Evolutionary conservation across 2,329 filamentous ascomycete genomes (phyloP).

Genomic region (Capronia epimyces): DNA sequence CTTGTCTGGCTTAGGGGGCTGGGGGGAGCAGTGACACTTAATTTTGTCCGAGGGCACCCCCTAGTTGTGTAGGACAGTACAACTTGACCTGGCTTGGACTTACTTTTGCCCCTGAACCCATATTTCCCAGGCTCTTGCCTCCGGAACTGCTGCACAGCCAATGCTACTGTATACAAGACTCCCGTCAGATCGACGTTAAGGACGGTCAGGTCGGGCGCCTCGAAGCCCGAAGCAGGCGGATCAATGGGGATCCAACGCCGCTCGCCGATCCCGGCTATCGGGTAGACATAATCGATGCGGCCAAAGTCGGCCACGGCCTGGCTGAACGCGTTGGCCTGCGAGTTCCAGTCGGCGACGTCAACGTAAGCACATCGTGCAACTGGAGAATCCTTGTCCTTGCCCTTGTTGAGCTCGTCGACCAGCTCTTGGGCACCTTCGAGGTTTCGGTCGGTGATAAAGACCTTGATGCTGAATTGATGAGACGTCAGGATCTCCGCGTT

Average conservation of each 20-base stretch:
- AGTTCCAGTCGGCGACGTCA: constrained; percentile 25
- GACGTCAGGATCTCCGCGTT: too few relatives aligned
- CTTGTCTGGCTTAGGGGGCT: too few relatives aligned
- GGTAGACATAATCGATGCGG: constrained; percentile 39
- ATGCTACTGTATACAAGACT: constrained; percentile 39
- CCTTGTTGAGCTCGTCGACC: constrained; percentile 24
- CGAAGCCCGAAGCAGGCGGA: constrained; percentile 28
- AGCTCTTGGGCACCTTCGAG: constrained; percentile 22
- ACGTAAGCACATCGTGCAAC: constrained; percentile 20
- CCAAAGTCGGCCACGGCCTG: constrained; percentile 33
- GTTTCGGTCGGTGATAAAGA: constrained; percentile 31
- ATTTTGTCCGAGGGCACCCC: too few relatives aligned
- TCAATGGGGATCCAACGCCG: constrained; percentile 34
- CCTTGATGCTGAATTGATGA: constrained; percentile 26
- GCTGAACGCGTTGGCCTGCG: constrained; percentile 34
- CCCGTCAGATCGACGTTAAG: constrained; percentile 42
- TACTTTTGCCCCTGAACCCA: constrained; percentile 39
- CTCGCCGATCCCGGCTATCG: constrained; percentile 41
- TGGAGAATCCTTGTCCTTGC: not conserved
- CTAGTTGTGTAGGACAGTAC: too few relatives aligned
- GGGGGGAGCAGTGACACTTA: too few relatives aligned
- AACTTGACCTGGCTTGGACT: too few relatives aligned
- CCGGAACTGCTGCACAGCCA: constrained; percentile 44
- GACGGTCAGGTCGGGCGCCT: constrained; percentile 37
- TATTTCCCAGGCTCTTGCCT: constrained; percentile 34